phyloP scores from a whole-genome alignment of 2,329 filamentous ascomycete species.

The Xylariomycetidae sp. region DNA sequence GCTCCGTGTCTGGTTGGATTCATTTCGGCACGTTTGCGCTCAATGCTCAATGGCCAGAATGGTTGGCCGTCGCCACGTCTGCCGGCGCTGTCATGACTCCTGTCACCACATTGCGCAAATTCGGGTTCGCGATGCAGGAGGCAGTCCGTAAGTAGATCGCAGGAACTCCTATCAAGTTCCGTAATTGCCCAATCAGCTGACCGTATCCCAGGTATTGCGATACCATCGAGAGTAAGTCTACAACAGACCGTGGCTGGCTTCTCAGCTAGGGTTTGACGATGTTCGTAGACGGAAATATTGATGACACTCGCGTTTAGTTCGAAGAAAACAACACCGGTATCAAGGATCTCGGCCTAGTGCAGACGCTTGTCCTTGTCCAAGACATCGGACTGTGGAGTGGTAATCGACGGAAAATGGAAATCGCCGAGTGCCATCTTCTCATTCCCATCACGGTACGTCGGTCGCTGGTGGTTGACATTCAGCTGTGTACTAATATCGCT shows the following conservation, averaged over 20 bases:
- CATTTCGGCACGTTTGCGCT: constrained; percentile 57
- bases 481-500: constrained; percentile 10
- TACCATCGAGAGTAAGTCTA: constrained; percentile 25
- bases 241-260: background rate
- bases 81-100: constrained; percentile 57
- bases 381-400: constrained; percentile 52
- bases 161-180: too few species aligned
- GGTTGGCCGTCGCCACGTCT: constrained; percentile 55
- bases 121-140: constrained; percentile 53
- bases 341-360: constrained; percentile 43
- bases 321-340: constrained; percentile 45
- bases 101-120: constrained; percentile 53
- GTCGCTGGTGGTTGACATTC: background rate
- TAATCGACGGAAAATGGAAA: constrained; percentile 52
- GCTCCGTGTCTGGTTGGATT: constrained; percentile 56
- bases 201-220: constrained; percentile 23
- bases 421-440: constrained; percentile 45
- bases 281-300: background rate
- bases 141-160: constrained; percentile 37
- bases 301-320: constrained; percentile 29
- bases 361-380: constrained; percentile 43
- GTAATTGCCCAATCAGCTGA: background rate
- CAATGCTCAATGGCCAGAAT: constrained; percentile 51
- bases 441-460: constrained; percentile 40
- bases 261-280: constrained; percentile 20